These are phyloP conservation scores for Verticillium isaacii DNA, from an alignment of 2,329 filamentous ascomycete species.

Conservation along the genomic window DNA sequence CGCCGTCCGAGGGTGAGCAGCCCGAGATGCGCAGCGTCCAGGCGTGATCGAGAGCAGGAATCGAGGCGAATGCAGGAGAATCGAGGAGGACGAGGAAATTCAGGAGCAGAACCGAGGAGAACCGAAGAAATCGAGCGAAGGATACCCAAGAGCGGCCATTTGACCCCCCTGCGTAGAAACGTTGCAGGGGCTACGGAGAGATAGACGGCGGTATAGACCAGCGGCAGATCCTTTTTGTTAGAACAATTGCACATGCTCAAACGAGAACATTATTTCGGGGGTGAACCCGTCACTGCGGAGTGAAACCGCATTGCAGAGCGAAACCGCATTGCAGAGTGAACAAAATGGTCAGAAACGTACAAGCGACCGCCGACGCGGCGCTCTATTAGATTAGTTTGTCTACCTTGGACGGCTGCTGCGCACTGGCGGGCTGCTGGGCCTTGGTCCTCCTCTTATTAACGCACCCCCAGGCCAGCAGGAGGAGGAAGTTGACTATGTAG, in stretches of 20 bases:
- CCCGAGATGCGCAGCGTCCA: not conserved
- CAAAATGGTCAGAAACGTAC: not conserved
- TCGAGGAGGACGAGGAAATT: not conserved
- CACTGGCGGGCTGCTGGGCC: not conserved
- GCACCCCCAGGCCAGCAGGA: not conserved
- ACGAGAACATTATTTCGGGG: too few species aligned
- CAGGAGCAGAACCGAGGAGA: too few species aligned
- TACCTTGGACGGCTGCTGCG: not conserved
- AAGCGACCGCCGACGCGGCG: not conserved
- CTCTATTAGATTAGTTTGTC: not conserved
- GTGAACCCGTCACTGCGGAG: not conserved
- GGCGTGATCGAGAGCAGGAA: not conserved
- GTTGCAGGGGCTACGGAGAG: too few species aligned
- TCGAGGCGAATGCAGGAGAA: not conserved
- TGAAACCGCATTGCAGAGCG: too few species aligned
- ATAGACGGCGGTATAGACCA: too few species aligned
- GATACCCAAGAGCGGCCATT: not conserved
- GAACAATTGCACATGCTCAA: too few species aligned
- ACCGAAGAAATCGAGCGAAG: not conserved
- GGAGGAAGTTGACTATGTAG: conserved; percentile 13
- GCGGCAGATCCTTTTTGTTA: too few species aligned
- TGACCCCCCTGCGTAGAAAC: too few species aligned
- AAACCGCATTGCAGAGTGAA: not conserved
- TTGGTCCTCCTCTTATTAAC: not conserved
- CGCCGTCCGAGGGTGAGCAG: not conserved